A percentile compares a stretch with the other conserved stretches of the same genome.
Evolutionary conservation across 441 rosid species (phyloP).

Genomic region (Iberis amara): DNA sequence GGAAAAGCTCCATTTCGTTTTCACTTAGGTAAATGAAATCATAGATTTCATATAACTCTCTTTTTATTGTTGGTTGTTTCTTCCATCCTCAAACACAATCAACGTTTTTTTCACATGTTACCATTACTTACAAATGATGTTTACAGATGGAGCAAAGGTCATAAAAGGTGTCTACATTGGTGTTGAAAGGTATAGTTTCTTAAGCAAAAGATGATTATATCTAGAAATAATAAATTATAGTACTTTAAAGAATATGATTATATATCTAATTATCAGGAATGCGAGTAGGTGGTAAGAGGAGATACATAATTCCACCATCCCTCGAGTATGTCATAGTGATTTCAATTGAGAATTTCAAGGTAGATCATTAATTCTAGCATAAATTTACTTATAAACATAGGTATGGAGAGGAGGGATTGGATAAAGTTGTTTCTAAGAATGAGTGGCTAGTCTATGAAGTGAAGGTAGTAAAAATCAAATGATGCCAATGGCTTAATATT

Average conservation of each 20-base stretch:
- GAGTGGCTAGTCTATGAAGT: conserved; percentile 46
- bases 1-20: conserved; percentile 35
- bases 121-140: not conserved
- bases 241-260: not conserved
- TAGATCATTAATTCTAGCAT: not conserved
- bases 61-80: not conserved
- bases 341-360: not conserved
- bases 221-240: not conserved
- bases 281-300: conserved; percentile 55
- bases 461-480: conserved; percentile 22
- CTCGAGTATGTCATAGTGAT: conserved; percentile 35
- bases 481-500: not conserved
- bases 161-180: conserved; percentile 44
- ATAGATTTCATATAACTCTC: not conserved
- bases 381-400: conserved; percentile 21
- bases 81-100: not conserved
- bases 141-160: conserved; percentile 37
- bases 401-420: conserved; percentile 25
- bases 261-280: conserved; percentile 36
- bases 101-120: not conserved
- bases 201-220: not conserved
- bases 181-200: conserved; percentile 42
- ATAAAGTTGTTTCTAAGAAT: conserved; percentile 34
- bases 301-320: conserved; percentile 46
- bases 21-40: conserved; percentile 38